Evolutionary conservation across 306 rosid genomes (phyloP).

Genomic region (Malus sylvestris): DNA sequence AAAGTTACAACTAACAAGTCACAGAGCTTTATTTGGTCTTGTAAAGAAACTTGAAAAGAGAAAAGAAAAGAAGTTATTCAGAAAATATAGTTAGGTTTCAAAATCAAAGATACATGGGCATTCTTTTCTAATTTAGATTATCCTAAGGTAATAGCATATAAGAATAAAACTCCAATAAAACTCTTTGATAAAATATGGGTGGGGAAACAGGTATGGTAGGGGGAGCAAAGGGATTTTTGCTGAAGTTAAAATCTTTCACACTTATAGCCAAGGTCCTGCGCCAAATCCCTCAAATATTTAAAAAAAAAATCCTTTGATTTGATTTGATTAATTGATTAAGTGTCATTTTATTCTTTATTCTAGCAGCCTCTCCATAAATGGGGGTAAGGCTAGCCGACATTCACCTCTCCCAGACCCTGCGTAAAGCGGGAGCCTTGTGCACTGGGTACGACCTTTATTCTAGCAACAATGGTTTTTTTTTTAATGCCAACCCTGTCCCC

Average conservation of each 20-base stretch:
- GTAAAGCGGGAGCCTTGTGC: too few species aligned
- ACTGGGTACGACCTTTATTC: too few species aligned
- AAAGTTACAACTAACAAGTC: neutral
- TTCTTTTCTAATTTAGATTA: neutral
- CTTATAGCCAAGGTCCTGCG: too few species aligned
- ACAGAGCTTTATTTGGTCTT: neutral
- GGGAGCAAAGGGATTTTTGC: neutral
- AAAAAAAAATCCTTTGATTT: neutral
- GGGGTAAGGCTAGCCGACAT: too few species aligned
- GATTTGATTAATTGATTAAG: neutral
- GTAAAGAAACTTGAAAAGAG: neutral
- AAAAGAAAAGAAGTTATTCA: neutral
- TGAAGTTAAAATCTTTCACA: too few species aligned
- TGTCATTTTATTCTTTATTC: neutral
- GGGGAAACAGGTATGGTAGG: neutral
- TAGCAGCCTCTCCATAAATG: too few species aligned
- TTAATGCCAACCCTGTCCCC: neutral
- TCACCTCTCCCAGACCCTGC: too few species aligned
- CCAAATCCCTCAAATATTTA: neutral
- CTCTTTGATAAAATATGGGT: neutral
- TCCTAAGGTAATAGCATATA: neutral
- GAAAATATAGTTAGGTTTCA: neutral
- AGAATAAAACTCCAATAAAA: too few species aligned
- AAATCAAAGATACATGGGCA: neutral
- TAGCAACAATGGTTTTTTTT: neutral